Evolutionary conservation across 2,329 filamentous ascomycete species (phyloP).

Genomic region (Tympanopsis confertula): DNA sequence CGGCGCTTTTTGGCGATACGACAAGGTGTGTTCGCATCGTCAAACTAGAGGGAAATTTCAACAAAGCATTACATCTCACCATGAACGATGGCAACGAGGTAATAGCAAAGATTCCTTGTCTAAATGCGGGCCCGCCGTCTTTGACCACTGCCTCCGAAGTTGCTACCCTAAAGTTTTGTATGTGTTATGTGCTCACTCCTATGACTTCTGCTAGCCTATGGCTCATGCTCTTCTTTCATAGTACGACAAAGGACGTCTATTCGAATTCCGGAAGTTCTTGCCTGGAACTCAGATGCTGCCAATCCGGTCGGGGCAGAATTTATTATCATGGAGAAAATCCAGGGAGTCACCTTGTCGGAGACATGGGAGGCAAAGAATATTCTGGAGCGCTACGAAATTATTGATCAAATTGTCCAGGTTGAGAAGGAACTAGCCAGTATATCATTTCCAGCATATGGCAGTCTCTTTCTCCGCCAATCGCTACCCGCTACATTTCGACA

Average conservation of each 20-base stretch:
- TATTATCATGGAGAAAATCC: conserved; percentile 1
- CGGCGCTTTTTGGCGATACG: conserved; percentile 5
- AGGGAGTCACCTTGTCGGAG: background rate
- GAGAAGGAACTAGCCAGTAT: conserved; percentile 6
- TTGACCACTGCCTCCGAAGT: conserved; percentile 18
- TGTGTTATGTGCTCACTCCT: conserved; percentile 1
- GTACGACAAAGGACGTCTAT: conserved; percentile 6
- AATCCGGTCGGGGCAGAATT: background rate
- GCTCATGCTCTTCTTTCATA: too few relatives aligned
- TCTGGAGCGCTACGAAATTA: conserved; percentile 8
- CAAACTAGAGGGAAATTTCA: conserved; percentile 19
- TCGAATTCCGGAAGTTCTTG: background rate
- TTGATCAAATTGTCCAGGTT: conserved; percentile 2
- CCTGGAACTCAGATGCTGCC: background rate
- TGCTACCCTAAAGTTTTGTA: conserved; percentile 8
- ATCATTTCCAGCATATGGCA: background rate
- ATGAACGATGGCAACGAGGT: conserved; percentile 14
- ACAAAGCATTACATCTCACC: conserved; percentile 16
- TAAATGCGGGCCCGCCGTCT: conserved; percentile 12
- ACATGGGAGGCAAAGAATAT: background rate
- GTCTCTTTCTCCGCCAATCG: conserved; percentile 4
- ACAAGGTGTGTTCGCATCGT: conserved; percentile 12
- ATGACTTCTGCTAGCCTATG: background rate
- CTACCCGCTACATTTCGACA: conserved; percentile 3
- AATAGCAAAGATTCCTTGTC: conserved; percentile 18